These are phyloP conservation scores for Whalleya microplaca DNA, from an alignment of 2,329 filamentous ascomycete genomes.

Conservation along the genomic window DNA sequence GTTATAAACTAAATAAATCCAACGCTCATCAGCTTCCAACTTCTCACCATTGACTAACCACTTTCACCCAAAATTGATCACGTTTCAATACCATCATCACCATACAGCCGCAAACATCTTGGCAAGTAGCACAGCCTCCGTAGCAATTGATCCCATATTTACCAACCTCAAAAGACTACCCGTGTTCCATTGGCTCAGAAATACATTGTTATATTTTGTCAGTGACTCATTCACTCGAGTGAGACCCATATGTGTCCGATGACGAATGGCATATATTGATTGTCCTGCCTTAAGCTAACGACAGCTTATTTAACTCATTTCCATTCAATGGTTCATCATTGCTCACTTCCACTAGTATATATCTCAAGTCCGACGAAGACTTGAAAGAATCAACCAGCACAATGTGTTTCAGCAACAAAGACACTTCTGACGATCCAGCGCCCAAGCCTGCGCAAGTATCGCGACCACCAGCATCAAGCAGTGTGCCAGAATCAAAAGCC, in stretches of 20 bases:
- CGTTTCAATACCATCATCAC: not conserved
- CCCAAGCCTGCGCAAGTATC: conserved; percentile 42
- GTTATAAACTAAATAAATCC: no score
- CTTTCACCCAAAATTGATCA: not conserved
- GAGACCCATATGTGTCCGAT: not conserved
- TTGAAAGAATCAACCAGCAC: not conserved
- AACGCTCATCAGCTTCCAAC: not conserved
- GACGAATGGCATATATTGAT: not conserved
- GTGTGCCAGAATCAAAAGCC: conserved; percentile 20
- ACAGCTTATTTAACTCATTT: not conserved
- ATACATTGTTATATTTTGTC: not conserved
- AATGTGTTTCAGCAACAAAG: conserved; percentile 57
- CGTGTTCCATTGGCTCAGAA: not conserved
- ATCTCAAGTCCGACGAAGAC: no score
- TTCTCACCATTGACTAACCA: not conserved
- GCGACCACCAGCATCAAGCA: conserved; percentile 28
- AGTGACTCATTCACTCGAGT: not conserved
- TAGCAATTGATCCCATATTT: not conserved
- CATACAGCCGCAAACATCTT: not conserved
- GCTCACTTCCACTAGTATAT: not conserved
- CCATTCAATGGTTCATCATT: not conserved
- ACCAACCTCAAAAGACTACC: not conserved
- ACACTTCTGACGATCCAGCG: conserved; percentile 44
- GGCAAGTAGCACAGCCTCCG: conserved; percentile 1
- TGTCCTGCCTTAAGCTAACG: no score